Conservation (phyloP, 2,329 filamentous ascomycete species). For the Cladosporium velox region DNA sequence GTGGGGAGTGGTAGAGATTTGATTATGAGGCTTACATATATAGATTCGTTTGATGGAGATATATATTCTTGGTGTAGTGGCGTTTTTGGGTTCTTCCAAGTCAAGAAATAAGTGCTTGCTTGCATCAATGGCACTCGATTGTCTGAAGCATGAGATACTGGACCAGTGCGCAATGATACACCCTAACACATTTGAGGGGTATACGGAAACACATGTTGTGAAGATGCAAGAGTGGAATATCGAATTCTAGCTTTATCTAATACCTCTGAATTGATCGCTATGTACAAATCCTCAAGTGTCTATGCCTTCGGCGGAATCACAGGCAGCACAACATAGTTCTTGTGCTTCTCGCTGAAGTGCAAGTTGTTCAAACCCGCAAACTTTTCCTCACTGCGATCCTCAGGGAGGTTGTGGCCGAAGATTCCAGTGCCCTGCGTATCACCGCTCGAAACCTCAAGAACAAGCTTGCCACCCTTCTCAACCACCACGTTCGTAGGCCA, state of each 20-base stretch:
- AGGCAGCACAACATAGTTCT: slow-evolving; percentile 57
- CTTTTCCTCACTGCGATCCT: slow-evolving; percentile 50
- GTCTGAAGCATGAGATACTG: background rate
- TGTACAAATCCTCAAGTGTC: background rate
- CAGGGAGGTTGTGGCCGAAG: slow-evolving; percentile 55
- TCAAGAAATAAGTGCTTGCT: background rate
- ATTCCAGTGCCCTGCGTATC: slow-evolving; percentile 63
- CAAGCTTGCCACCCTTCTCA: slow-evolving; percentile 54
- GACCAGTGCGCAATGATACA: background rate
- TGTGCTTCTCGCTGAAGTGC: slow-evolving; percentile 51
- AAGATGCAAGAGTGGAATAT: background rate
- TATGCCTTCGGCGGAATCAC: slow-evolving; percentile 49
- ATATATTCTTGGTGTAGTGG: background rate
- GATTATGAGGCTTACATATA: background rate
- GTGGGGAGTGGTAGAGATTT: slow-evolving; percentile 48
- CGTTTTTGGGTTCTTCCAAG: background rate
- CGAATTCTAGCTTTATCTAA: background rate
- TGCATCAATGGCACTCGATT: background rate
- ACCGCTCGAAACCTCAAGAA: slow-evolving; percentile 58
- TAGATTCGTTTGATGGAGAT: background rate
- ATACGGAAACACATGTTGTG: background rate
- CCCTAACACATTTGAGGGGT: too few species aligned
- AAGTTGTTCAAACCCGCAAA: slow-evolving; percentile 56
- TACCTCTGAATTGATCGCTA: background rate
- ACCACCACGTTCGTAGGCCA: slow-evolving; percentile 66